These are phyloP conservation scores for Aspergillus baeticus DNA, from an alignment of 495 filamentous ascomycete species.

Conservation along the genomic window DNA sequence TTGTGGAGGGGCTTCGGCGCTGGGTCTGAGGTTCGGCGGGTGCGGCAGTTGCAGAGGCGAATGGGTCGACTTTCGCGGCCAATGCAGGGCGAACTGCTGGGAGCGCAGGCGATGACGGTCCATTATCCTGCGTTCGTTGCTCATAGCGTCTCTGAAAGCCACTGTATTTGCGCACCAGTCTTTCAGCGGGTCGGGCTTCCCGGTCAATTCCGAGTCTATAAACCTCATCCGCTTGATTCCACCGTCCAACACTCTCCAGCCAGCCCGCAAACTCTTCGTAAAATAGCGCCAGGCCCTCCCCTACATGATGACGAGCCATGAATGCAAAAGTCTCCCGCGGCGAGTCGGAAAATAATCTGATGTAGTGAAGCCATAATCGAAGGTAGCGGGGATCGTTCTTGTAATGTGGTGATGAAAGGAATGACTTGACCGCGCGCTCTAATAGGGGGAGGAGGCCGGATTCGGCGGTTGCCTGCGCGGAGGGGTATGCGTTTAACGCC, in stretches of 20 bases:
- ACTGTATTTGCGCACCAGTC: slow-evolving; percentile 80
- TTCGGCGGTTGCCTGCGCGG: slow-evolving; percentile 85
- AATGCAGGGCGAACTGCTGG: slow-evolving; percentile 82
- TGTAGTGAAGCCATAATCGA: slow-evolving; percentile 91
- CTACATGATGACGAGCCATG: slow-evolving; percentile 81
- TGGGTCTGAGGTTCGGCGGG: slow-evolving; percentile 66
- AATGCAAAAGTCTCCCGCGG: slow-evolving; percentile 92
- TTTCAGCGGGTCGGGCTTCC: slow-evolving; percentile 78
- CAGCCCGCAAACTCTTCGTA: slow-evolving; percentile 96
- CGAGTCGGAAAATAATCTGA: slow-evolving; percentile 85
- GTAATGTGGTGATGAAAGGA: slow-evolving; percentile 81
- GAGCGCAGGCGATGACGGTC: slow-evolving; percentile 81
- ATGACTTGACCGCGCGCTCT: slow-evolving; percentile 87
- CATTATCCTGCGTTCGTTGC: slow-evolving; percentile 55
- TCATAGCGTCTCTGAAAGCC: slow-evolving; percentile 84
- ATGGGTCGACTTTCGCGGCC: slow-evolving; percentile 82
- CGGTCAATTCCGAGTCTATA: slow-evolving; percentile 84
- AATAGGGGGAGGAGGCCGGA: slow-evolving; percentile 86
- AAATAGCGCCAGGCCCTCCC: slow-evolving; percentile 85
- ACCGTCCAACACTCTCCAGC: slow-evolving; percentile 81
- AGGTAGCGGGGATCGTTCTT: slow-evolving; percentile 93
- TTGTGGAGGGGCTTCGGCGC: slow-evolving; percentile 37
- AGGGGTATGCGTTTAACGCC: slow-evolving; percentile 93
- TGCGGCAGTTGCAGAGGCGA: slow-evolving; percentile 46
- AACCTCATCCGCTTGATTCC: slow-evolving; percentile 91